phyloP scores from a whole-genome alignment of 805 yeast genomes.

The Metschnikowia aberdeeniae region DNA sequence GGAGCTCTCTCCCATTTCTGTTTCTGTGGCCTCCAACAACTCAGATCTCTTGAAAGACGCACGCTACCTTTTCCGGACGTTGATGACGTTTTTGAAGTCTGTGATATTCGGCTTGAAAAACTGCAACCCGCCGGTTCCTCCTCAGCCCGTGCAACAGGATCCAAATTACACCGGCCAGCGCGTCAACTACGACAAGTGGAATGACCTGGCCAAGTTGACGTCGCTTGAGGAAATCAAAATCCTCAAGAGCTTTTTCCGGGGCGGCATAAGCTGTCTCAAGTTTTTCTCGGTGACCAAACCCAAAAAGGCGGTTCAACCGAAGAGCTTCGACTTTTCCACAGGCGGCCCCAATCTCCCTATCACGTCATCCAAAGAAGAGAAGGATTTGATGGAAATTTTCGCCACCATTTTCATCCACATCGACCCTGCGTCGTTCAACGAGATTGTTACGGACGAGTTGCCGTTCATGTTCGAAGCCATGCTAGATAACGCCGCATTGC shows the following conservation, averaged over 20 bases:
- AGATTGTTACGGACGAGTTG: conserved; percentile 77
- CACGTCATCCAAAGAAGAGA: conserved; percentile 86
- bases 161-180: conserved; percentile 43
- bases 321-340: conserved; percentile 55
- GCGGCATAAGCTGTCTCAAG: conserved; percentile 75
- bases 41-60: conserved; percentile 83
- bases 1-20: conserved; percentile 52
- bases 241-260: conserved; percentile 72
- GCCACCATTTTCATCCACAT: conserved; percentile 91
- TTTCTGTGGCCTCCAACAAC: conserved; percentile 40
- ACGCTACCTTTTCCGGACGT: conserved; percentile 77
- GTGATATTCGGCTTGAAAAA: conserved; percentile 84
- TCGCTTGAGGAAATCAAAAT: conserved; percentile 79
- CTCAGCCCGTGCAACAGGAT: conserved; percentile 37
- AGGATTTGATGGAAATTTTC: conserved; percentile 91
- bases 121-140: conserved; percentile 73
- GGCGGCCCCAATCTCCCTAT: conserved; percentile 82
- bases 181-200: conserved; percentile 59
- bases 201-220: conserved; percentile 78
- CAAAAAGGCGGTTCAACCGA: conserved; percentile 26
- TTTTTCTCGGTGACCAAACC: conserved; percentile 66
- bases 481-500: conserved; percentile 75
- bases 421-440: conserved; percentile 94
- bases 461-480: conserved; percentile 73
- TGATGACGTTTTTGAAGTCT: conserved; percentile 86